phyloP scores from a whole-genome alignment of 257 asterid species.

The Solanum tacnaense region DNA sequence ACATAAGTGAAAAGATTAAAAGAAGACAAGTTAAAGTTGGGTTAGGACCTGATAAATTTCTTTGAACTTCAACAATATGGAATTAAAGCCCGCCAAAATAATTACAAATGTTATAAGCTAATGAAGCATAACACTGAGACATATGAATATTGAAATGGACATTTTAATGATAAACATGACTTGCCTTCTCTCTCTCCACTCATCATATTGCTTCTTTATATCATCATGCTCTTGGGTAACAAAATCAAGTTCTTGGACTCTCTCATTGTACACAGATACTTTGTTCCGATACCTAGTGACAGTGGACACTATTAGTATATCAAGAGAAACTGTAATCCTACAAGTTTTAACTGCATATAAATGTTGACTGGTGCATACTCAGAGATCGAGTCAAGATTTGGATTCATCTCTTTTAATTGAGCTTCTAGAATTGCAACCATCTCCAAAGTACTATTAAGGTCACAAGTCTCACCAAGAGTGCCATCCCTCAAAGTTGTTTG shows the following conservation, averaged over 20 bases:
- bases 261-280: conserved; percentile 56
- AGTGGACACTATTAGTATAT: not conserved
- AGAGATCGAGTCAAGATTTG: conserved; percentile 86
- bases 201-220: conserved; percentile 70
- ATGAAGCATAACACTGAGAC: not conserved
- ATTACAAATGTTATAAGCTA: not conserved
- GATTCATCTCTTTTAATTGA: conserved; percentile 85
- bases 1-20: not conserved
- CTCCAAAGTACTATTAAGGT: conserved; percentile 65
- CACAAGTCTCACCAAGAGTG: conserved; percentile 41
- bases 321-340: not conserved
- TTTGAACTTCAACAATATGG: conserved; percentile 80
- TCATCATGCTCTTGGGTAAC: conserved; percentile 84
- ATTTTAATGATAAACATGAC: not conserved
- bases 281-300: conserved; percentile 54
- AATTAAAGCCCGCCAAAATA: conserved; percentile 76
- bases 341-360: not conserved
- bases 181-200: conserved; percentile 79
- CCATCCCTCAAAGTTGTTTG: conserved; percentile 49
- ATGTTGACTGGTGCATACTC: conserved; percentile 42
- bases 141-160: not conserved
- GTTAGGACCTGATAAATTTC: conserved; percentile 91
- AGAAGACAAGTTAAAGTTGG: not conserved
- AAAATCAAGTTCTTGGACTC: conserved; percentile 70
- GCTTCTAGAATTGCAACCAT: conserved; percentile 85